Conservation (phyloP, 495 filamentous ascomycete genomes). For the Rhizodiscina lignyota region DNA sequence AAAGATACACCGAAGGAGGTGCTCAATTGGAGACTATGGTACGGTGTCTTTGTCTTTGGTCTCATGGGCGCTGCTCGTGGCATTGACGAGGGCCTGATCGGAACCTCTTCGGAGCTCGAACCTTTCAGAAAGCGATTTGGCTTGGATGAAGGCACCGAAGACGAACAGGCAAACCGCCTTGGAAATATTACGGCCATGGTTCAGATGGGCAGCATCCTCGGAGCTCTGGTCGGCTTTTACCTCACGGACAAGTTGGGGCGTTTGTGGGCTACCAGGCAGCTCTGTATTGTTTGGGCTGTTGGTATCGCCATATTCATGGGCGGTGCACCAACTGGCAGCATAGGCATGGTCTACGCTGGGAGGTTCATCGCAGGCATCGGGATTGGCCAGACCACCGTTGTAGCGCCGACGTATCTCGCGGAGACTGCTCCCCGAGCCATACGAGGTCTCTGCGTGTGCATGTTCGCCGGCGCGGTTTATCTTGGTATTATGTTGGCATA, state of each 20-base stretch:
- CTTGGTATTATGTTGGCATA: constrained; percentile 44
- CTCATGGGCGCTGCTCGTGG: constrained; percentile 53
- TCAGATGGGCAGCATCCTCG: constrained; percentile 49
- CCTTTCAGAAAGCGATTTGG: constrained; percentile 45
- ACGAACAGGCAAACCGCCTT: constrained; percentile 43
- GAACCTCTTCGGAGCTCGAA: constrained; percentile 44
- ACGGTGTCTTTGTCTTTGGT: constrained; percentile 25
- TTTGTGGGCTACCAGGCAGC: constrained; percentile 50
- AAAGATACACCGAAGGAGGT: constrained; percentile 16
- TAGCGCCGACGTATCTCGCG: constrained; percentile 39
- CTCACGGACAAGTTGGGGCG: constrained; percentile 52
- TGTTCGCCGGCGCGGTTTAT: constrained; percentile 49
- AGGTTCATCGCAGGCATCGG: constrained; percentile 53
- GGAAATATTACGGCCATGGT: constrained; percentile 60
- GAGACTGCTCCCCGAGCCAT: constrained; percentile 45
- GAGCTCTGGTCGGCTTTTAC: constrained; percentile 48
- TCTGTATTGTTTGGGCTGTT: constrained; percentile 48
- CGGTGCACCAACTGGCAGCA: constrained; percentile 29
- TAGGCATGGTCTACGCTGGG: constrained; percentile 49
- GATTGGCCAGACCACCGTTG: constrained; percentile 50
- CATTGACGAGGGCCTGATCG: constrained; percentile 62
- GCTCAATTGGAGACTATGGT: constrained; percentile 18
- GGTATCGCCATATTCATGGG: constrained; percentile 56
- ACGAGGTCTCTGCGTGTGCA: constrained; percentile 50
- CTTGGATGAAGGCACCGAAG: constrained; percentile 29